These are phyloP conservation scores for Paramecium biaurelia DNA, from an alignment of 73 alveolate genomes.

Conservation along the genomic window DNA sequence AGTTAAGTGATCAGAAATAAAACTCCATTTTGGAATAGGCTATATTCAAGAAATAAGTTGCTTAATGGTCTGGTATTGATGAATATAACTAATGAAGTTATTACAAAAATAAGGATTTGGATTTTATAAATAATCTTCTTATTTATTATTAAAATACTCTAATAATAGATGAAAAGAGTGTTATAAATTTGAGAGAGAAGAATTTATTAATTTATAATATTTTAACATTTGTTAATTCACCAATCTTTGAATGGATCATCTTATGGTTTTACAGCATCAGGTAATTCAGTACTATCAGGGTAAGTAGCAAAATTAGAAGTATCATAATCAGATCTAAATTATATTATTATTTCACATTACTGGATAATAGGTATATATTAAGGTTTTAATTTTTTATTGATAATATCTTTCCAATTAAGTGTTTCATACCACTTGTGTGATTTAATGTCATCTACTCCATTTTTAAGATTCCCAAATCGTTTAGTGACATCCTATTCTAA, in stretches of 20 bases:
- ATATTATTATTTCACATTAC: neutral
- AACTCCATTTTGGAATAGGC: neutral
- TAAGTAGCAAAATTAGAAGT: constrained; percentile 86
- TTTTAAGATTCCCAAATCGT: constrained; percentile 88
- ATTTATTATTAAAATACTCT: neutral
- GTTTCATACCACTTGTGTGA: constrained; percentile 85
- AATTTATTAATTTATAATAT: neutral
- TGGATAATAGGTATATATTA: constrained; percentile 85
- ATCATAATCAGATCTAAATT: constrained; percentile 74
- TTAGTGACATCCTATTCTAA: constrained; percentile 85
- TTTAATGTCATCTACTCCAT: constrained; percentile 89
- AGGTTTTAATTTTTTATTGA: constrained; percentile 78
- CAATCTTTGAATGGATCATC: constrained; percentile 94
- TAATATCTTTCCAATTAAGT: constrained; percentile 68
- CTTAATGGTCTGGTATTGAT: constrained; percentile 22
- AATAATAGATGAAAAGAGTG: neutral
- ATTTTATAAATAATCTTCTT: neutral
- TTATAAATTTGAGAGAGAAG: neutral
- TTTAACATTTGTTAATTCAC: constrained; percentile 60
- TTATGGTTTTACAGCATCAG: constrained; percentile 72
- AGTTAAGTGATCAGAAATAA: neutral
- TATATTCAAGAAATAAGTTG: constrained; percentile 7
- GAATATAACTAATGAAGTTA: neutral
- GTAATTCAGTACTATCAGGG: constrained; percentile 87
- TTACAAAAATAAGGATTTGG: neutral